Conservation (phyloP, 2,329 filamentous ascomycete genomes). For the Botrytis fragariae region DNA sequence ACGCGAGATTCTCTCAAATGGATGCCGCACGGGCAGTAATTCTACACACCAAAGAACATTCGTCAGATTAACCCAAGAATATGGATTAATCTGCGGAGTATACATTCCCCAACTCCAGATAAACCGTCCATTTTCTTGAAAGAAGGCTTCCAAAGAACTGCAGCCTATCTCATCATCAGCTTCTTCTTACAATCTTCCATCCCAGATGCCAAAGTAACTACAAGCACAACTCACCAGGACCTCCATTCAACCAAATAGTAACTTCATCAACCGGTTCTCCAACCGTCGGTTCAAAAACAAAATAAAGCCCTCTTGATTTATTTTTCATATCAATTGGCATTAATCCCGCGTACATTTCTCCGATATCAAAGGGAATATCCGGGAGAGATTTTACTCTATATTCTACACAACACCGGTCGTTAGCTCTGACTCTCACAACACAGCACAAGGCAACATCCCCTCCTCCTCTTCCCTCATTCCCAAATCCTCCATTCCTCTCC, state of each 20-base stretch:
- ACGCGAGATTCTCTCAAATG: slow-evolving; percentile 23
- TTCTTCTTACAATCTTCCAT: neutral
- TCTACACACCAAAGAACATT: slow-evolving; percentile 42
- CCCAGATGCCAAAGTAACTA: neutral
- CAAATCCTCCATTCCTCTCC: neutral
- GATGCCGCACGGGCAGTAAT: neutral
- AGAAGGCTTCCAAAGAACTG: slow-evolving; percentile 38
- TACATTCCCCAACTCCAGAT: slow-evolving; percentile 36
- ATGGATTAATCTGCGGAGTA: slow-evolving; percentile 32
- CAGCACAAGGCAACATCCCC: too few species aligned
- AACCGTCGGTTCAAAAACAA: slow-evolving; percentile 52
- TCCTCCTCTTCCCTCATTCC: too few species aligned
- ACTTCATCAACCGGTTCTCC: slow-evolving; percentile 48
- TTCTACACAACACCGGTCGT: neutral
- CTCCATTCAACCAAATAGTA: slow-evolving; percentile 46
- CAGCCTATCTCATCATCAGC: slow-evolving; percentile 40
- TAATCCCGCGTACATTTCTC: slow-evolving; percentile 38
- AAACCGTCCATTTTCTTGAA: slow-evolving; percentile 41
- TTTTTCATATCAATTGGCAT: slow-evolving; percentile 52
- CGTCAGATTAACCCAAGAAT: slow-evolving; percentile 42
- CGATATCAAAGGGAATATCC: neutral
- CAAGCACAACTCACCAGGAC: neutral
- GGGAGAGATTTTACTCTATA: neutral
- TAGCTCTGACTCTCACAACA: neutral
- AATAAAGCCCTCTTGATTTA: slow-evolving; percentile 45